Base-by-base conservation (phyloP, 202 grass and related monocot species). In the Zizania palustris region DNA sequence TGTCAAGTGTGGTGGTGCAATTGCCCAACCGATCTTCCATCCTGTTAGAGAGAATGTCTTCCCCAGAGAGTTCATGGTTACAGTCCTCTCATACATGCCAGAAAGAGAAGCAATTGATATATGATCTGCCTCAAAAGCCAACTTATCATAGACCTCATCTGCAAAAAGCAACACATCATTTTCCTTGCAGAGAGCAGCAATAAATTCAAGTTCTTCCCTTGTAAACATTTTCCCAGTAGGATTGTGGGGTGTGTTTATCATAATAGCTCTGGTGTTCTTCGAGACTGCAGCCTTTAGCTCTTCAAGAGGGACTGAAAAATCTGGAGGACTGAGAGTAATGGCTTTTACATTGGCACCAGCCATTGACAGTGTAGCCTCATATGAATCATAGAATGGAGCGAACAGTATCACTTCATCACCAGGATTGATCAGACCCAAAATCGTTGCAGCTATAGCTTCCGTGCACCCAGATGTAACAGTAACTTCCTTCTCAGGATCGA, bases 211-310 rank as follows among this genome's bases (percentile, higher is more conserved):
- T 68, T 99, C 96, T 48, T 83, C 87, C 39, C 83, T 70, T 11
- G 87, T 89, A 60, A 99, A 99, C 96, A 99, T 99, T 64, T 99
- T 99, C 21, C 96, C 96, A 54, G 96, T 99, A 48, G 96, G 96
- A 48, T 99, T 99, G 71, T 99, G 96, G 11, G 96, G 96, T 33
- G 96, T 95, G 60, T 99, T 99, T 83, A 99, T 99, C 96, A 99
- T 88, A 82, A 99, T 90, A 0, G 96, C 91, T 49, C 88, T 90
- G 42, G 96, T 99, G 42, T 90, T 84, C 71, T 92, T 85, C 0
- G 87, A 86, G 58, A 99, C 80, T 53, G 79, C 63, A 3, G 80
- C 85, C 79, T 95, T 93, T 7, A 99, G 62, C 87, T 99, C 92
- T 70, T 96, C 83, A 73, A 99, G 72, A 11, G 96, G 89, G 18